phyloP scores from a whole-genome alignment of 495 filamentous ascomycete genomes.

The Endocarpon pusillum region DNA sequence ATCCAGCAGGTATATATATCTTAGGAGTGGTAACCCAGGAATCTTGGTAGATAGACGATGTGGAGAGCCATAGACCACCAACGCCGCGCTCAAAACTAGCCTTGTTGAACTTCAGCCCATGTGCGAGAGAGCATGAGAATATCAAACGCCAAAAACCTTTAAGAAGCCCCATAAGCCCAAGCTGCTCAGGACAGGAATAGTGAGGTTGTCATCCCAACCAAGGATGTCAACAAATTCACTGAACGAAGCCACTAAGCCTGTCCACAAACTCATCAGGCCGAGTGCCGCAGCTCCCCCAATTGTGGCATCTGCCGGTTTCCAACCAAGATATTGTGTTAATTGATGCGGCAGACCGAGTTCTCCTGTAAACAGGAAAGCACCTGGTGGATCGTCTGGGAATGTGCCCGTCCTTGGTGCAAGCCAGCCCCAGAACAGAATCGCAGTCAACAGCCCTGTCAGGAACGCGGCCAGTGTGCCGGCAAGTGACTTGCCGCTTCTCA shows the following conservation, averaged over 20 bases:
- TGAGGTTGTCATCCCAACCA: constrained; percentile 92
- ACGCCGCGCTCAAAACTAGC: too few relatives aligned
- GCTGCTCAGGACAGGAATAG: constrained; percentile 83
- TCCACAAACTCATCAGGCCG: constrained; percentile 71
- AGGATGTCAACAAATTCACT: constrained; percentile 86
- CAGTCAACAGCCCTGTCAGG: constrained; percentile 61
- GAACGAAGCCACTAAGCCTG: constrained; percentile 67
- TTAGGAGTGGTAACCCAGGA: too few relatives aligned
- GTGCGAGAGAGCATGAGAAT: too few relatives aligned
- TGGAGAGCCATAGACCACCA: not conserved
- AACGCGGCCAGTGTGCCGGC: constrained; percentile 78
- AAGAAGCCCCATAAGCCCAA: constrained; percentile 86
- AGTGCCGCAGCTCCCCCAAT: constrained; percentile 54
- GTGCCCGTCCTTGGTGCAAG: constrained; percentile 52
- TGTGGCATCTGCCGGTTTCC: constrained; percentile 19
- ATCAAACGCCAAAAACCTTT: constrained; percentile 58
- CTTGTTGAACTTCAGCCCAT: too few relatives aligned
- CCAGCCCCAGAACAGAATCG: constrained; percentile 74
- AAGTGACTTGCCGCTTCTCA: constrained; percentile 77
- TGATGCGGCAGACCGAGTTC: constrained; percentile 38
- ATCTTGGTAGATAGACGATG: too few relatives aligned
- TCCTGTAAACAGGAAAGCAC: constrained; percentile 70
- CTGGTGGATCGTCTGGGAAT: constrained; percentile 45
- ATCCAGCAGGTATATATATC: too few relatives aligned
- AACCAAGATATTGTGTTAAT: constrained; percentile 29